A percentile compares a stretch with the other conserved stretches of the same genome.
phyloP scores from a whole-genome alignment of 768 basidiomycete genomes.

The Mycena polygramma region DNA sequence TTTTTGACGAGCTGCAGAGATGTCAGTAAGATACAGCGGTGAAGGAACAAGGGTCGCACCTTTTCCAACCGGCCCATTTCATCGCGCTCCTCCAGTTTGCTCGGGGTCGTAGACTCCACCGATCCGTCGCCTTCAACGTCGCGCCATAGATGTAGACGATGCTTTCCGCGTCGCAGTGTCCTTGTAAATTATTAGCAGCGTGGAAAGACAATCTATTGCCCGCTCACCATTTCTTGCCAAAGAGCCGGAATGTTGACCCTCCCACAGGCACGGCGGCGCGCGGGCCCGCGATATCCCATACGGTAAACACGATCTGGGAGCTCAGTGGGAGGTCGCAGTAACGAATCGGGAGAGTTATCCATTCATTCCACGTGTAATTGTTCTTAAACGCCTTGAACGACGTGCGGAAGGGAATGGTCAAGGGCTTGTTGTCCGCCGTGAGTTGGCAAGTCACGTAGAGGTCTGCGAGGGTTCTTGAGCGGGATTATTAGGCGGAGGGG shows the following conservation, averaged over 20 bases:
- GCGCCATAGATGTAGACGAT: conserved; percentile 87
- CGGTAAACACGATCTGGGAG: conserved; percentile 92
- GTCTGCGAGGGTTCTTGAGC: conserved; percentile 85
- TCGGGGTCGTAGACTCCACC: conserved; percentile 86
- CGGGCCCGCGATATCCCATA: conserved; percentile 95
- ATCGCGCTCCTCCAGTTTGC: conserved; percentile 83
- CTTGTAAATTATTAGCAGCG: conserved; percentile 52
- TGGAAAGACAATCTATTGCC: background rate
- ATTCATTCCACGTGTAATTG: conserved; percentile 95
- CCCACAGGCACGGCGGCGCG: conserved; percentile 87
- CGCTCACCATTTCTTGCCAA: conserved; percentile 91
- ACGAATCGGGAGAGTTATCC: conserved; percentile 90
- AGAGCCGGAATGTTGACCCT: conserved; percentile 90
- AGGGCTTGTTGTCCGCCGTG: conserved; percentile 91
- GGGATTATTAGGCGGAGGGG: conserved; percentile 35
- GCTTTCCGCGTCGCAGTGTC: conserved; percentile 92
- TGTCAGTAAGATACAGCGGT: conserved; percentile 45
- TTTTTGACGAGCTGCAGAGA: conserved; percentile 85
- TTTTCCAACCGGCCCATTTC: conserved; percentile 97
- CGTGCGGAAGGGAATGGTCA: conserved; percentile 93
- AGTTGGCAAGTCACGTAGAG: conserved; percentile 95
- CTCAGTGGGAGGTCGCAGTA: conserved; percentile 94
- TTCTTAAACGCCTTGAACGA: conserved; percentile 94
- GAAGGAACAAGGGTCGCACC: conserved; percentile 54
- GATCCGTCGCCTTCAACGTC: conserved; percentile 89